Evolutionary conservation across 2,329 filamentous ascomycete genomes (phyloP).

Genomic region (Xylariomycetidae sp.): DNA sequence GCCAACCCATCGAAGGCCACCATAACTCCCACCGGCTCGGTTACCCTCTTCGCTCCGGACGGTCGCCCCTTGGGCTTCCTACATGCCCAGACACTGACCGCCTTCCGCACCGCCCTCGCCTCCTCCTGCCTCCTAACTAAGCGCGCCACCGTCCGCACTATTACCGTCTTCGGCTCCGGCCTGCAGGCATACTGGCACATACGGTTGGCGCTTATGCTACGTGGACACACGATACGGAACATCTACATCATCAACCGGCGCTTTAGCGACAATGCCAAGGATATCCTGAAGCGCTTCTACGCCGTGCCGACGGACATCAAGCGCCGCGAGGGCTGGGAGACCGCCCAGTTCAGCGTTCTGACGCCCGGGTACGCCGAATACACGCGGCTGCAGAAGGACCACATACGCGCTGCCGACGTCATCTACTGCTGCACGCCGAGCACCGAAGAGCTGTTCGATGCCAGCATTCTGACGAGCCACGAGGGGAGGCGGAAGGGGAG

Average conservation of each 20-base stretch:
- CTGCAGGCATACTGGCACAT: constrained; percentile 95
- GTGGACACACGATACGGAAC: constrained; percentile 64
- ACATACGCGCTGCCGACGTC: constrained; percentile 68
- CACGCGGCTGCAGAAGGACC: constrained; percentile 61
- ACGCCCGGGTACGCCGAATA: constrained; percentile 69
- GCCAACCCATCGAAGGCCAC: constrained; percentile 24
- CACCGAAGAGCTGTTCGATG: constrained; percentile 69
- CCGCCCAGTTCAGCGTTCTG: constrained; percentile 63
- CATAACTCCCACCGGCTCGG: constrained; percentile 56
- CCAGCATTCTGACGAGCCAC: constrained; percentile 63
- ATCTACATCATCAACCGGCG: constrained; percentile 79
- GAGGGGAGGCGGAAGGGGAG: constrained; percentile 67
- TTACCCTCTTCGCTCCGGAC: constrained; percentile 62
- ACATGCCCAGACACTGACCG: constrained; percentile 70
- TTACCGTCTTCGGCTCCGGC: constrained; percentile 84
- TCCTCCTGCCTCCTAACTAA: constrained; percentile 61
- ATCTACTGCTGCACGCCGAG: constrained; percentile 89
- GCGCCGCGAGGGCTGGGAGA: constrained; percentile 55
- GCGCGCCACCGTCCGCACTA: constrained; percentile 65
- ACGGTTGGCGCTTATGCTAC: constrained; percentile 73
- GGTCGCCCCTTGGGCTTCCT: constrained; percentile 64
- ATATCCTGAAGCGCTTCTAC: constrained; percentile 46
- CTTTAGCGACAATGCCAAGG: constrained; percentile 54
- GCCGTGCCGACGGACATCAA: constrained; percentile 39
- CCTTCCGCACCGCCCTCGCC: constrained; percentile 73